Base-by-base conservation (phyloP, 1,284 basidiomycete species). In the Trichosporon coremiiforme region DNA sequence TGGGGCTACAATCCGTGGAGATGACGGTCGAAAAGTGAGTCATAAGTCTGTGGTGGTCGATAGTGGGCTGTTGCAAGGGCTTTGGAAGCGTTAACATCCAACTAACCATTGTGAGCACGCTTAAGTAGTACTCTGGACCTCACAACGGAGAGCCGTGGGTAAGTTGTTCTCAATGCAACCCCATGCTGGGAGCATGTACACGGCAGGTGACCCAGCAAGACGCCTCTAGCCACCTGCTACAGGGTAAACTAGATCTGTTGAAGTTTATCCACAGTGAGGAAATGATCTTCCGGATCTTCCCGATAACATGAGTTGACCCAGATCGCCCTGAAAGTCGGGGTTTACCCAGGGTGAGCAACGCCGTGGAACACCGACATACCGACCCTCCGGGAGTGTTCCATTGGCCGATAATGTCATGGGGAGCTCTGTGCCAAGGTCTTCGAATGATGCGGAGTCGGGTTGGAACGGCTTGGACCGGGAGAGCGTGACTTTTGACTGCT, bases 21-120 rank as follows among this genome's bases (percentile, higher is more conserved):
- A 62, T 62, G 57, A 62, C 17, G 31, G 57, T 62, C 57, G 57
- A 62, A 31, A 62, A 62, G 57, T 62, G 57, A 35, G 57, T 62
- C 57, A 62, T 62, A 62, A n/a, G 57, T 17, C 5, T 31, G 55
- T 33, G 55, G 55, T 7, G 55, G 31, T 29, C 25, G 13, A 10
- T 17, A 22, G 29, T 15, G 15, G 2, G 15, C 57, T 31, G 57
- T 35, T 62, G 29, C 57, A 29, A n/a, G 50, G 20, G 50, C 50
- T 25, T 2, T n/a, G 50, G 50, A 20, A 8, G 50, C 4, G 20
- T 17, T 10, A 6, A 8, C 20, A 10, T n/a, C 17, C 47, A 50
- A 25, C 25, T n/a, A 15, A n/a, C 47, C 5, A 15, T 6, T 8
- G 20, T 36, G 35, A 36, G 25, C 25, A 25, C 25, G 47, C n/a